Evolutionary conservation across 495 filamentous ascomycete genomes (phyloP).

Genomic region (Tuber indicum): DNA sequence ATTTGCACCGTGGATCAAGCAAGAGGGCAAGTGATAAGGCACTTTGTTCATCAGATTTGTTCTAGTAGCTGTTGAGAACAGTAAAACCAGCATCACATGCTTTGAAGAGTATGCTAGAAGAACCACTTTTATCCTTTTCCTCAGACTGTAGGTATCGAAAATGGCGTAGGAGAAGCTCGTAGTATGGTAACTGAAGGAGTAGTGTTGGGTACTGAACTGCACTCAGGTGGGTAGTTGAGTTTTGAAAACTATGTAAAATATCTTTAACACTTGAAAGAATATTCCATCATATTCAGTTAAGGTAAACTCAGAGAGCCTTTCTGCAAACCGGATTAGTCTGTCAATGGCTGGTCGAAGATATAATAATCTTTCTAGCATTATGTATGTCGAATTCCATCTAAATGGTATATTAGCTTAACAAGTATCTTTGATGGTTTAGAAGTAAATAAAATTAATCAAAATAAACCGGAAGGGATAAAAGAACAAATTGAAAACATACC

Average conservation of each 20-base stretch:
- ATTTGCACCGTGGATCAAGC: neutral
- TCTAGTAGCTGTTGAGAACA: slow-evolving; percentile 1
- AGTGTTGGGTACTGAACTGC: neutral
- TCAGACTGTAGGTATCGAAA: neutral
- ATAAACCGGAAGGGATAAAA: too few species aligned
- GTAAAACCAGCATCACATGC: neutral
- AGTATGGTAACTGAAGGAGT: slow-evolving; percentile 7
- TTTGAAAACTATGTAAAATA: neutral
- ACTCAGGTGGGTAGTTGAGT: neutral
- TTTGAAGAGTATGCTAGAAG: too few species aligned
- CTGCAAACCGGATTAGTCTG: neutral
- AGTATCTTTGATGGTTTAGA: too few species aligned
- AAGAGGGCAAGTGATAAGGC: neutral
- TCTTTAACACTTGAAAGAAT: neutral
- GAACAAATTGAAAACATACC: neutral
- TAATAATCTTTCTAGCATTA: neutral
- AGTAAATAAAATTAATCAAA: too few species aligned
- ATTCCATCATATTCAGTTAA: neutral
- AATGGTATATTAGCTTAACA: too few species aligned
- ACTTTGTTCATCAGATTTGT: neutral
- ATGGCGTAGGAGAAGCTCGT: neutral
- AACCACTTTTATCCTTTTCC: neutral
- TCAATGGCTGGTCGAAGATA: slow-evolving; percentile 3
- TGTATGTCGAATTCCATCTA: slow-evolving; percentile 13
- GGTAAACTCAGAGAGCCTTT: neutral